Conservation (phyloP, 345 rosid genomes). For the Pistacia integerrima region DNA sequence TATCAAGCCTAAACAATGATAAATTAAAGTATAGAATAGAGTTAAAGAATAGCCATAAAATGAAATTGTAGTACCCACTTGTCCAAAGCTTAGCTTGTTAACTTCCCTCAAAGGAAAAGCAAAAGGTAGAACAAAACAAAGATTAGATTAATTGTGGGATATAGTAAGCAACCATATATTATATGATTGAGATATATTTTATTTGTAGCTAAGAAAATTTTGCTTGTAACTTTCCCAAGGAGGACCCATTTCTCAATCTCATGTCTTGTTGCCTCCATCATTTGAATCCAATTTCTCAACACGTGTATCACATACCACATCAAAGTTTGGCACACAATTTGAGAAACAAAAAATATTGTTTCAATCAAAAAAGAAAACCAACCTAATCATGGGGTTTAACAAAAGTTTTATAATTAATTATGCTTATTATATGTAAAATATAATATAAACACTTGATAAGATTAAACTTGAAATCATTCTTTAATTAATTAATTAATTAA, state of each 20-base stretch:
- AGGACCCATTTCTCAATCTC: constrained; percentile 3
- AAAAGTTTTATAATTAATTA: too few species aligned
- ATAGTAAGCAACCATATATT: too few species aligned
- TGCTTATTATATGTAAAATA: background rate
- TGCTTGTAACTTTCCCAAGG: background rate
- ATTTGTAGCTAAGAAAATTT: background rate
- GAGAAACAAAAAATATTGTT: background rate
- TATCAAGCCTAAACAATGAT: too few species aligned
- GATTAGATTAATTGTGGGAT: background rate
- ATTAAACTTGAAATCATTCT: too few species aligned
- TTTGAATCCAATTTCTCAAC: background rate
- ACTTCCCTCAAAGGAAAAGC: background rate
- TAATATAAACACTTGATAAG: too few species aligned
- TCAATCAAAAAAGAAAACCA: background rate
- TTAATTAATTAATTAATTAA: constrained; percentile 15
- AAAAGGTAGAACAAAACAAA: background rate
- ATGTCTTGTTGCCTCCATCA: constrained; percentile 1
- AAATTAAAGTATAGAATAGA: too few species aligned
- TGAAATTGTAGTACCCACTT: background rate
- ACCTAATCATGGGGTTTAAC: constrained; percentile 2
- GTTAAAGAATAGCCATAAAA: too few species aligned
- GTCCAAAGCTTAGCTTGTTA: background rate
- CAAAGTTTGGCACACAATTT: constrained; percentile 15
- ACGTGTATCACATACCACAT: constrained; percentile 4
- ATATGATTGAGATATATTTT: background rate